Base-by-base conservation (phyloP, 306 rosid genomes). In the Trichosanthes truncata region DNA sequence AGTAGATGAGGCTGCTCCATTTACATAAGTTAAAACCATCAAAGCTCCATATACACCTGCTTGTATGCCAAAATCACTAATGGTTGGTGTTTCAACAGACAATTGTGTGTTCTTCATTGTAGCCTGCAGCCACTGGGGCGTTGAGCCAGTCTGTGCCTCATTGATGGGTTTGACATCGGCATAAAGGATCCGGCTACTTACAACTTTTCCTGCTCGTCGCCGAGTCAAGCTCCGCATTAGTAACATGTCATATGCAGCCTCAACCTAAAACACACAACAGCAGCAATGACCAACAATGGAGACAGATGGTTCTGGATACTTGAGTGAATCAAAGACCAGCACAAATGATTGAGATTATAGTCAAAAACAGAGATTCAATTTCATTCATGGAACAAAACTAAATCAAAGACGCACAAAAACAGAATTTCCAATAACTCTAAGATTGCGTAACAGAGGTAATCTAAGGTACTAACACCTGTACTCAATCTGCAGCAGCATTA, bases 231-330 rank as follows among this genome's bases (percentile, higher is more conserved):
- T 76, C 45, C 90, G 89, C 98, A 94, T 89, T 48, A 94, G 98
- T 76, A 94, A 81, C 97, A 92, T 94, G 76, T 94, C 97, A 81
- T 94, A 94, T 36, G 98, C 98, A 76, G 98, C 97, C 88, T 94
- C 98, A 35, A 85, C 97, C 98, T 94, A 69, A 65, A 82, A 61
- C 48, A 66, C 31, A 41, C 25, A n/a, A 68, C 9, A 68, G 51
- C 26, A 68, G 33, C 74, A 67, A n/a, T 67, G 74, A 67, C 74
- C 31, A 38, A 67, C 29, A 20, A 67, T 61, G 40, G 40, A 29
- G 20, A 61, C 20, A 61, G 20, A 6, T 26, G 38, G 18, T 61
- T 61, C 38, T 6, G 12, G 20, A 12, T 26, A 61, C 8, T 12
- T 5, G 9, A 61, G 68, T 13, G n/a, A 61, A 62, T 33, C 31